These are phyloP conservation scores for Oryza punctata DNA, from an alignment of 176 grass and related monocot genomes.

Conservation along the genomic window DNA sequence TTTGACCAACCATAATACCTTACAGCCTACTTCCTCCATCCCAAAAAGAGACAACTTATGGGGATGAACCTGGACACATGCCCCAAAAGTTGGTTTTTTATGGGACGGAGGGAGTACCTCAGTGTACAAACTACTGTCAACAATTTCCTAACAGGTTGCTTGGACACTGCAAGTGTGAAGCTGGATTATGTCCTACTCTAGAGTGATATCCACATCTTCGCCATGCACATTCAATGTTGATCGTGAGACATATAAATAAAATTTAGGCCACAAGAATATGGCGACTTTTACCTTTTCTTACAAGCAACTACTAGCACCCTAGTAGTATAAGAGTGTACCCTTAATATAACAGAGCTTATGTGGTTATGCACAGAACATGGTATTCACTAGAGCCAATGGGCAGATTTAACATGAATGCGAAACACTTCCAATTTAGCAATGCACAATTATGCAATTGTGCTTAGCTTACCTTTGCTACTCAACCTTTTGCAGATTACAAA, in stretches of 20 bases:
- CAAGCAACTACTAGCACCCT: neutral
- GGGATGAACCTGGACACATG: no score
- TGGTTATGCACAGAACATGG: neutral
- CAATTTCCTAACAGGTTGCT: neutral
- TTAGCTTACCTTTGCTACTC: neutral
- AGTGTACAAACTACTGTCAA: neutral
- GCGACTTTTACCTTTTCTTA: neutral
- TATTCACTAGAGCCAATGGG: neutral
- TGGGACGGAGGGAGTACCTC: no score
- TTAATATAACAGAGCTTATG: conserved; percentile 18
- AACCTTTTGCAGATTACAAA: neutral
- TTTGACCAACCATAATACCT: neutral
- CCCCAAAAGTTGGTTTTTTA: no score
- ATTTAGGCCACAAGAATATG: neutral
- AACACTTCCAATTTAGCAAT: neutral
- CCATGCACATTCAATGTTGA: neutral
- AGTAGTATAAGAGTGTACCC: neutral
- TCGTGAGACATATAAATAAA: neutral
- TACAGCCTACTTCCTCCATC: no score
- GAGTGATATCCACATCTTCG: neutral
- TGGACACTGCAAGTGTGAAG: neutral
- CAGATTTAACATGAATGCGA: neutral
- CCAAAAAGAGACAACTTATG: no score
- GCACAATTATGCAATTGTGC: neutral
- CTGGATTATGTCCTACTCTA: neutral